Evolutionary conservation across 129 eudicot species (phyloP), one percentile per base, ranked within the genome.

Genomic region (Dittrichia graveolens): DNA sequence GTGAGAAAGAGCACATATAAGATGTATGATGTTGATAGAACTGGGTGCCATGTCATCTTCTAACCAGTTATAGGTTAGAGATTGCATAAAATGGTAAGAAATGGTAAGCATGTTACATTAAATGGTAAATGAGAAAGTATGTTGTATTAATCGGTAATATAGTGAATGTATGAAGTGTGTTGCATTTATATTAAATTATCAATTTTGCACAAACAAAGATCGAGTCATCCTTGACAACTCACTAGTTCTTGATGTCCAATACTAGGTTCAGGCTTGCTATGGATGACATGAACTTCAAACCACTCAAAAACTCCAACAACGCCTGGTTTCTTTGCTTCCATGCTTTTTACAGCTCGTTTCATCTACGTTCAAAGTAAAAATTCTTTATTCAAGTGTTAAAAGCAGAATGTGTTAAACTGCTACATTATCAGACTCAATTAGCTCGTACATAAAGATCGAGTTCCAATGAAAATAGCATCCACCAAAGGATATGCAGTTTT

Each of bases 221-320:
- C 0, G 14, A 56, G 58, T 57, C 52, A 57, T 19, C 46, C 18
- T 59, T 56, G 56, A 69, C 31, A 43, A 87, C 99, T 80, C 67
- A 95, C 99, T 46, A 95, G 96, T 85, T 95, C 99, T 83, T 88
- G 72, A 74, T 95, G 97, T 73, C 87, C 88, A 60, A 95, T 90
- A 81, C 90, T 78, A 54, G 96, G 86, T 52, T 95, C 99, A 79
- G 82, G 81, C 88, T 90, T 88, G 75, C 85, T 83, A 68, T 66
- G 74, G 31, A 90, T 73, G 59, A 88, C 96, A 85, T 95, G 89
- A 35, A 76, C 72, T 79, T 95, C 89, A 74, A 95, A 95, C 99
- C 99, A 90, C 83, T 88, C 88, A 71, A 95, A 86, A 80, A 91
- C 94, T 41, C 72, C 44, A 71, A 77, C 70, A 63, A 61, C 85